Evolutionary conservation across 345 rosid genomes (phyloP).

Genomic region (Salix exigua): DNA sequence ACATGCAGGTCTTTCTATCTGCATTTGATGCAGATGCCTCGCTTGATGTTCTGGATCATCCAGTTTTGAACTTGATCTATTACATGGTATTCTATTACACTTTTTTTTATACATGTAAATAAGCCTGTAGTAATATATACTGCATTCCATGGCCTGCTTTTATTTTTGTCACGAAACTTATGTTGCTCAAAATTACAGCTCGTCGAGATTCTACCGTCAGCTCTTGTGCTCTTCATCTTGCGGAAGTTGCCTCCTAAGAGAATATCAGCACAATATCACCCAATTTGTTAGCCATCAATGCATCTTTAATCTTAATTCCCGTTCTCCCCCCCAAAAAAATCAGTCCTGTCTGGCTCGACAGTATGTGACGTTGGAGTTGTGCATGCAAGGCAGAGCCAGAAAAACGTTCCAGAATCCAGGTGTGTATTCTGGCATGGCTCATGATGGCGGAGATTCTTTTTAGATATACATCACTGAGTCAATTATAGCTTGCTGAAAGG

Average conservation of each 20-base stretch:
- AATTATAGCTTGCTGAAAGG: slow-evolving; percentile 19
- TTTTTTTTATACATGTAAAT: background rate
- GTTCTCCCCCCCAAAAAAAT: background rate
- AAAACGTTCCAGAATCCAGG: slow-evolving; percentile 5
- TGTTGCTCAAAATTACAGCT: slow-evolving; percentile 46
- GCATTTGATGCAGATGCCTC: slow-evolving; percentile 74
- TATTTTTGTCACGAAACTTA: background rate
- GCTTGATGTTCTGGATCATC: slow-evolving; percentile 87
- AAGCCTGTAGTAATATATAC: background rate
- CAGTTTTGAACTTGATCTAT: slow-evolving; percentile 83
- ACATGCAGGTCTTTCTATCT: slow-evolving; percentile 68
- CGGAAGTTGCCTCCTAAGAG: slow-evolving; percentile 96
- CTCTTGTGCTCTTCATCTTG: slow-evolving; percentile 81
- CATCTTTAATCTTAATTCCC: background rate
- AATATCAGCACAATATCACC: slow-evolving; percentile 89
- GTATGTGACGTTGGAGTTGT: slow-evolving; percentile 4
- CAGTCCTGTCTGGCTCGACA: slow-evolving; percentile 14
- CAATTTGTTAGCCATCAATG: slow-evolving; percentile 49
- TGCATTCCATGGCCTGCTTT: background rate
- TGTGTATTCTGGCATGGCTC: slow-evolving; percentile 27
- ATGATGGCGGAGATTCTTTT: slow-evolving; percentile 22
- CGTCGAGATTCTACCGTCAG: slow-evolving; percentile 94
- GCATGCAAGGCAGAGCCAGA: slow-evolving; percentile 21
- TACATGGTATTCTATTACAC: slow-evolving; percentile 54
- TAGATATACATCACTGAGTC: slow-evolving; percentile 15